A percentile compares a stretch with the other conserved stretches of the same genome.
Evolutionary conservation across 2,329 filamentous ascomycete species (phyloP).

Genomic region (Myriangium duriaei): DNA sequence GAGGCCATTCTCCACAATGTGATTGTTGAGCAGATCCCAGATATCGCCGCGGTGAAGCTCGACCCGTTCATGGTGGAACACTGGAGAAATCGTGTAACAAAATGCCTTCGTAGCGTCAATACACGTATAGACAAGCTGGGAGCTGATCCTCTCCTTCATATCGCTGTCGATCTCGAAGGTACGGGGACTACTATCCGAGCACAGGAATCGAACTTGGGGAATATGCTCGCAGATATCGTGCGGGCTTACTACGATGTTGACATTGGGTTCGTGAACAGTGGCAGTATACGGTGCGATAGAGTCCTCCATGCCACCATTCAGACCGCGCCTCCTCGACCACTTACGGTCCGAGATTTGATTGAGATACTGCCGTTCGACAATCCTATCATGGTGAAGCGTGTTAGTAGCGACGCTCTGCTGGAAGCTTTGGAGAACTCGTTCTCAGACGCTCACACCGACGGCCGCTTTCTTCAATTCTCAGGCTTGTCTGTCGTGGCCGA

Average conservation of each 20-base stretch:
- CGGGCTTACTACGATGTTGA: neutral
- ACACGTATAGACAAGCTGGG: neutral
- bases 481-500: neutral
- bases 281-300: neutral
- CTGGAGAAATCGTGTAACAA: neutral
- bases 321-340: no score
- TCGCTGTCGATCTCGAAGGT: neutral
- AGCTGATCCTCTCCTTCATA: neutral
- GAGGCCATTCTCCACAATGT: neutral
- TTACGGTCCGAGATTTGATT: neutral
- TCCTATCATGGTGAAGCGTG: neutral
- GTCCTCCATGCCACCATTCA: neutral
- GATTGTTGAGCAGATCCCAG: neutral
- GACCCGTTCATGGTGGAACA: neutral
- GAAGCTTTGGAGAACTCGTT: neutral
- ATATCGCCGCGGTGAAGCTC: neutral
- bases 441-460: neutral
- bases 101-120: neutral
- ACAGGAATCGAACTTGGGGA: neutral
- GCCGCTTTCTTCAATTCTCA: neutral
- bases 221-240: neutral
- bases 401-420: neutral
- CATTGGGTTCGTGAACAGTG: neutral
- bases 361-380: neutral
- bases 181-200: neutral